Base-by-base conservation (phyloP, 2,329 filamentous ascomycete genomes). In the Phyllosticta capitalensis region DNA sequence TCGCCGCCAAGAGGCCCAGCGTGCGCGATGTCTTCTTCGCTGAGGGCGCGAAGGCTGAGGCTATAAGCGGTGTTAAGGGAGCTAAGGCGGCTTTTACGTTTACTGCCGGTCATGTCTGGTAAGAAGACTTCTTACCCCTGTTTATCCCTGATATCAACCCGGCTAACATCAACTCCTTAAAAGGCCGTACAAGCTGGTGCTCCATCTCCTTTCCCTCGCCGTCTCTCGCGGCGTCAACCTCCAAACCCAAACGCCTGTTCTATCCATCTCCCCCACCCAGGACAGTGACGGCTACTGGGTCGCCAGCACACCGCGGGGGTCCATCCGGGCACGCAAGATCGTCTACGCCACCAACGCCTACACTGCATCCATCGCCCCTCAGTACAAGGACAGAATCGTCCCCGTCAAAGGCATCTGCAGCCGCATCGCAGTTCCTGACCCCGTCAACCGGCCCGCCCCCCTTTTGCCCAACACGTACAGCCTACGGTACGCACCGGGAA, bases 371-470 rank as follows among this genome's bases (percentile, higher is more conserved):
- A 61, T 70, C 7, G 55, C 68, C 1, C 64, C 65, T 1, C 51
- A 77, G 50, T 74, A 70, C 52, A 75, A 67, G 3, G 75, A 76
- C 28, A 58, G 65, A 20, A 70, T 75, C 49, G 64, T 69, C 2
- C 71, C 72, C 10, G 55, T 72, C 12, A 65, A 66, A 12, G 71
- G 71, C n/a, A 68, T 67, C 9, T 63, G 62, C 5, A 67, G 67
- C 52, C 64, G 66, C 50, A 45, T 56, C 20, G 14, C 26, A 9
- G 55, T 26, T 63, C 65, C 19, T 5, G 51, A 12, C 2, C 22
- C 22, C 22, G 9, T 10, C 12, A 26, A 5, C 52, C 45, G 1
- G 24, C 54, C 59, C n/a, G 55, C 56, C 38, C 66, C 67, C 2
- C 67, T 68, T 38, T 62, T 68, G 2, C 62, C 61, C 2, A 63